Base-by-base conservation (phyloP, 495 filamentous ascomycete species). In the Podospora tetraspora region DNA sequence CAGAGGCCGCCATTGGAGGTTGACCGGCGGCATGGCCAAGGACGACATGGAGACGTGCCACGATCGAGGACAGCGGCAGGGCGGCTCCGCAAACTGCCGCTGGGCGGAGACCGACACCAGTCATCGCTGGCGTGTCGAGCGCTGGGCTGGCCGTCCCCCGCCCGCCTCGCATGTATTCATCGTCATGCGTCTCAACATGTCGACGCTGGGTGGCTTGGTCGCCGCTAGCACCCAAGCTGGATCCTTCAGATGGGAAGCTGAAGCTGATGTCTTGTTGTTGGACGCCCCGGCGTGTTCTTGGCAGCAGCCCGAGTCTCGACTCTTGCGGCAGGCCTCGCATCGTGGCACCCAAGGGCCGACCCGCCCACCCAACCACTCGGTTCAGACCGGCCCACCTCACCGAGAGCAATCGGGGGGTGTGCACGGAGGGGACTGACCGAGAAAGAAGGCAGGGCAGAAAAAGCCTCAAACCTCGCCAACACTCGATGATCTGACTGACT, bases 321-420 rank as follows among this genome's bases (percentile, higher is more conserved):
- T 43, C 43, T n/a, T 9, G 43, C n/a, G 6, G 43, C 43, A 6
- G 43, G 16, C 43, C 30, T n/a, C 43, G 43, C 16, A 52, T 52
- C 43, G 43, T 52, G 21, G 21, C 30, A 63, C 32, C 24, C 60
- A 62, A 62, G 60, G 60, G 13, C 29, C 60, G 60, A 27, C 5
- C 60, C 60, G 60, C 27, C 27, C 60, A 52, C 30, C 62, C 62
- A 56, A 22, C 10, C 30, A n/a, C 21, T 25, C 62, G 62, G 62
- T 52, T 64, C 62, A 43, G 62, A 64, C 52, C 62, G 62, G 62
- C 23, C 21, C 32, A 57, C 43, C 37, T 64, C 62, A 64, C 62
- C 62, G 62, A 64, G 37, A 64, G 23, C 60, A 27, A 34, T 27
- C 23, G 60, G 60, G 27, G 60, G 60, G 23, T 64, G 43, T 11